Evolutionary conservation across 768 basidiomycete species (phyloP), one percentile per base, ranked within the genome.

Genomic region (Kwoniella pini): DNA sequence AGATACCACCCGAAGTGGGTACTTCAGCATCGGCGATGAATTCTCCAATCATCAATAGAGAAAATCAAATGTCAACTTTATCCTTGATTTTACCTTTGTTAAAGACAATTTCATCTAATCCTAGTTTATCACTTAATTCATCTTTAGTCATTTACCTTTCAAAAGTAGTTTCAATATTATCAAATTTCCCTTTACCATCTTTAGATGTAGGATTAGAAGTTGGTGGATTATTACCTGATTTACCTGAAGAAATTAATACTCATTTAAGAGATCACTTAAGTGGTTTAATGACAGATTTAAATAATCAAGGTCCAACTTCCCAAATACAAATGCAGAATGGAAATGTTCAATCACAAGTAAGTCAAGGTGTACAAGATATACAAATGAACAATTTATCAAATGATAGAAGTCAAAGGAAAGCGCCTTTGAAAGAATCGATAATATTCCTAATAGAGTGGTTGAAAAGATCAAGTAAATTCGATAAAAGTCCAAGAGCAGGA

Each of bases 151-250:
- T 12, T 1, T 50, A 50, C 31, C 48, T 50, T 19, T 28, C 31
- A 11, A 57, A 63, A 21, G 15, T 69, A 0, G 42, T 74, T 9
- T 50, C 56, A 3, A 22, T 68, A 1, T 45, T 74, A 13, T 36
- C 57, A 15, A 62, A 67, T 2, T 70, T 68, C 38, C 72, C 72
- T 12, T 68, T 68, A 15, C 72, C 72, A 4, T 66, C 72, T 1
- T 54, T 74, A 28, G 70, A 71, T 44, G 62, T 70, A 24, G 72
- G 70, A n/a, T 57, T 74, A 10, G 70, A 70, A 51, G 68, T 66
- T 13, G 63, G 70, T 2, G 42, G 46, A 21, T 36, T 74, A 2
- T 19, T 71, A 7, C 57, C 63, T 31, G n/a, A 22, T 19, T 42
- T 70, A 24, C 70, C 72, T 1, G 70, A 71, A 11, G 55, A 44